Conservation (phyloP, 1,139 yeast genomes). For the Suhomyces choctaworum region DNA sequence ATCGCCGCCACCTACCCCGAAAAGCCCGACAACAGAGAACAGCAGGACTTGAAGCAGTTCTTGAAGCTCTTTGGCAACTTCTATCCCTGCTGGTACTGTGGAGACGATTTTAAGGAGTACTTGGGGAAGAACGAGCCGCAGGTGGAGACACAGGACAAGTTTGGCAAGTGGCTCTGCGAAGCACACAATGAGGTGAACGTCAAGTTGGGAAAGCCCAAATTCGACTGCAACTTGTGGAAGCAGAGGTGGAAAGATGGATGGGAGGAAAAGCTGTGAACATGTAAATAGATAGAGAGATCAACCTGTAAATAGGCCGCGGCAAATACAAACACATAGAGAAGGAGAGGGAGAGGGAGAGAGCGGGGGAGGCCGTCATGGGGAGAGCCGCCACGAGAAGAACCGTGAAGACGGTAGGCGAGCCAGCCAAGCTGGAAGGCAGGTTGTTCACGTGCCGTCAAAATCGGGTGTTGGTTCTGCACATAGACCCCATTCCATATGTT, state of each 20-base stretch:
- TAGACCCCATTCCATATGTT: too few relatives aligned
- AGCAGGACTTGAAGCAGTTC: conserved; percentile 71
- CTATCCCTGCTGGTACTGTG: conserved; percentile 96
- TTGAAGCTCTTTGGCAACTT: conserved; percentile 70
- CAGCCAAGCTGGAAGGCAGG: too few relatives aligned
- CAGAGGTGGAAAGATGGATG: conserved; percentile 88
- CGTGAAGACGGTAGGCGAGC: too few relatives aligned
- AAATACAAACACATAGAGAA: too few relatives aligned
- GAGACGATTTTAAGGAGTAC: conserved; percentile 74
- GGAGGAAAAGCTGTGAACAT: conserved; percentile 31
- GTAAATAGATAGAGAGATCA: not conserved
- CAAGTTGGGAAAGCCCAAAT: conserved; percentile 79
- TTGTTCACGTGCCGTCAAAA: too few relatives aligned
- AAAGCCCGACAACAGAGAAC: conserved; percentile 58
- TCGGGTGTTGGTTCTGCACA: too few relatives aligned
- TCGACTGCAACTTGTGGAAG: conserved; percentile 88
- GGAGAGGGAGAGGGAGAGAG: too few relatives aligned
- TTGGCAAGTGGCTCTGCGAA: conserved; percentile 90
- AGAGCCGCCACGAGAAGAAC: too few relatives aligned
- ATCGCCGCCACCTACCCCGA: conserved; percentile 90
- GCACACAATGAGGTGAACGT: conserved; percentile 91
- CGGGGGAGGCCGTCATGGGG: too few relatives aligned
- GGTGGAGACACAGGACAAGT: conserved; percentile 69
- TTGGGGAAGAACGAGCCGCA: conserved; percentile 61
- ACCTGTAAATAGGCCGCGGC: not conserved